Conservation (phyloP, 2,329 filamentous ascomycete species). For the Colletotrichum magnum region DNA sequence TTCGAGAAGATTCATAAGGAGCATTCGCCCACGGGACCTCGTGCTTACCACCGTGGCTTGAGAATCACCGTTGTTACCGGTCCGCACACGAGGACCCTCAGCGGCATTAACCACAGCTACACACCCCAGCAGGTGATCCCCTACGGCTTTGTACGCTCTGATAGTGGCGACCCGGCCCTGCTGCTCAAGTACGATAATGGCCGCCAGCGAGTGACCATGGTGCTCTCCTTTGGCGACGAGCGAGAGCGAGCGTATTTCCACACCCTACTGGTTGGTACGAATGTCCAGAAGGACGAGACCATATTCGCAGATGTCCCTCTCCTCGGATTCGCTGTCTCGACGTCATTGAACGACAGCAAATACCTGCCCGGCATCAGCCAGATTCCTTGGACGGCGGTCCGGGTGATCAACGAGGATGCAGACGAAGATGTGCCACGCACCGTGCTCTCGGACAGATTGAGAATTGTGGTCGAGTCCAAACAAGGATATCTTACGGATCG, state of each 20-base stretch:
- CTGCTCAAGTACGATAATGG: constrained; percentile 79
- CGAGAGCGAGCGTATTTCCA: constrained; percentile 80
- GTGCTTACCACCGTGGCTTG: constrained; percentile 83
- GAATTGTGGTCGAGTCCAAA: constrained; percentile 81
- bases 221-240: constrained; percentile 83
- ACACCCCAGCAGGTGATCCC: constrained; percentile 77
- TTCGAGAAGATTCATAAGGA: constrained; percentile 81
- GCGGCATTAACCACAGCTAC: constrained; percentile 80
- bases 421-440: constrained; percentile 75
- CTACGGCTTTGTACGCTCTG: constrained; percentile 82
- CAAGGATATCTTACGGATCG: constrained; percentile 86
- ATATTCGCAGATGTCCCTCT: constrained; percentile 80
- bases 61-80: constrained; percentile 84
- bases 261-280: constrained; percentile 79
- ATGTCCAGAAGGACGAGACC: constrained; percentile 76
- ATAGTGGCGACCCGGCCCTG: constrained; percentile 78
- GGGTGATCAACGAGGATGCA: constrained; percentile 80
- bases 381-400: constrained; percentile 75
- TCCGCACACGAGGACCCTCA: constrained; percentile 82
- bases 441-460: constrained; percentile 81
- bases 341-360: constrained; percentile 65
- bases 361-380: constrained; percentile 65
- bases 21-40: constrained; percentile 79
- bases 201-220: constrained; percentile 77
- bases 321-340: constrained; percentile 73